These are phyloP conservation scores for Rhodomyrtus tomentosa DNA, from an alignment of 345 rosid species.

Conservation along the genomic window DNA sequence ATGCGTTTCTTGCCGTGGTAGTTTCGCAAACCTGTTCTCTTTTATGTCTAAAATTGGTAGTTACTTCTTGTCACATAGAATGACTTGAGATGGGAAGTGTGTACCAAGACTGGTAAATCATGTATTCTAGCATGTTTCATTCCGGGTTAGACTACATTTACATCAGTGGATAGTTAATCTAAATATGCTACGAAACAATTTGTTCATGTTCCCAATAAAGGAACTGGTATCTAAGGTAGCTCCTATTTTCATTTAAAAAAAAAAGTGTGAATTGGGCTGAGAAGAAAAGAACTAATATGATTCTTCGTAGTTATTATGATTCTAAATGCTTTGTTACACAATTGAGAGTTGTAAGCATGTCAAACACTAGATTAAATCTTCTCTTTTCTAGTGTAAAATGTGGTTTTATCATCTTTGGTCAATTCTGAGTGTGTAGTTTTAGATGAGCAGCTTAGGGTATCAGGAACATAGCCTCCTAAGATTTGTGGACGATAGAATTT, in stretches of 20 bases:
- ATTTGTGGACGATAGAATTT: neutral
- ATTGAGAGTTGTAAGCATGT: neutral
- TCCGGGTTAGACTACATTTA: neutral
- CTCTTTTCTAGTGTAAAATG: neutral
- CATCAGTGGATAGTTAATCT: neutral
- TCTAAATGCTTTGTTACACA: neutral
- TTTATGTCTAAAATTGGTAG: neutral
- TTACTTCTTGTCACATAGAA: neutral
- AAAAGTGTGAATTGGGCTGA: neutral
- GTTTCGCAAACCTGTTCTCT: neutral
- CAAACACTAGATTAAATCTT: neutral
- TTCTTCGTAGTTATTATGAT: neutral
- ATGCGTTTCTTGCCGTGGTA: slow-evolving; percentile 99
- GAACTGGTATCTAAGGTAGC: neutral
- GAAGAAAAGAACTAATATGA: neutral
- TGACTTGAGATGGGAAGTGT: neutral
- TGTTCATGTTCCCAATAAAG: neutral
- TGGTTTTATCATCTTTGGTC: neutral
- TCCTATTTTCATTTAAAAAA: neutral
- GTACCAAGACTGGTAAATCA: neutral
- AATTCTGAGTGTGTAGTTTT: neutral
- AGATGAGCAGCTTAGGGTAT: neutral
- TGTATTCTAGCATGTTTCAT: neutral
- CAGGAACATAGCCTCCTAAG: neutral
- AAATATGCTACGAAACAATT: neutral